Percentiles rank a stretch among this genome's conserved stretches.
Evolutionary conservation across 306 rosid genomes (phyloP).

Genomic region (Medicago lupulina): DNA sequence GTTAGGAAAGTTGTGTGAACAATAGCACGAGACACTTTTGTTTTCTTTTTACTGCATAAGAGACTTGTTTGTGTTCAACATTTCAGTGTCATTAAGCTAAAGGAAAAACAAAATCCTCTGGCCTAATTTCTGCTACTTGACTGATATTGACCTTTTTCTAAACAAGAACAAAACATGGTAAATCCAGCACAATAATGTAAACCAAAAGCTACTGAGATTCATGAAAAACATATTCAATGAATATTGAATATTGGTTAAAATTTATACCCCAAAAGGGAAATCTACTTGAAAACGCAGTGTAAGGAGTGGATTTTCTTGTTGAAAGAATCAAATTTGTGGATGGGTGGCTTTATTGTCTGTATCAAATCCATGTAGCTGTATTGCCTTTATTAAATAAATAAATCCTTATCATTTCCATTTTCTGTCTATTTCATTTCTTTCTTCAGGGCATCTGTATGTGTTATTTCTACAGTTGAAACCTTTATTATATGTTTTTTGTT

Average conservation of each 20-base stretch:
- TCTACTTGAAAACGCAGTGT: not conserved
- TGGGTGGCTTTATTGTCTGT: not conserved
- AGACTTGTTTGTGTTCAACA: not conserved
- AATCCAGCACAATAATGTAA: not conserved
- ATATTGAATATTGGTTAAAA: not conserved
- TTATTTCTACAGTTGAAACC: not conserved
- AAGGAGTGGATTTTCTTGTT: not conserved
- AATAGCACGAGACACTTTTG: not conserved
- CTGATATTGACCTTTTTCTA: not conserved
- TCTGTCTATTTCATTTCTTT: not conserved
- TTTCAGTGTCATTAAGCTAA: not conserved
- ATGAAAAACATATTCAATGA: not conserved
- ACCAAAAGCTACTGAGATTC: not conserved
- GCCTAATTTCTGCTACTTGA: not conserved
- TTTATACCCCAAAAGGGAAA: not conserved
- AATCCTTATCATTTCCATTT: not conserved
- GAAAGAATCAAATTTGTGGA: not conserved
- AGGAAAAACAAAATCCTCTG: not conserved
- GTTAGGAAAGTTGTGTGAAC: not conserved
- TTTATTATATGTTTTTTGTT: no score
- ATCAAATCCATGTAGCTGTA: no score
- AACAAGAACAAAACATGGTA: not conserved
- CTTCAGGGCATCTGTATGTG: not conserved
- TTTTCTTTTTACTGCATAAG: not conserved
- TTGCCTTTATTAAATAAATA: not conserved